Evolutionary conservation across 2,329 filamentous ascomycete genomes (phyloP), one percentile per base, ranked within the genome.

Genomic region (Verruconis gallopava): DNA sequence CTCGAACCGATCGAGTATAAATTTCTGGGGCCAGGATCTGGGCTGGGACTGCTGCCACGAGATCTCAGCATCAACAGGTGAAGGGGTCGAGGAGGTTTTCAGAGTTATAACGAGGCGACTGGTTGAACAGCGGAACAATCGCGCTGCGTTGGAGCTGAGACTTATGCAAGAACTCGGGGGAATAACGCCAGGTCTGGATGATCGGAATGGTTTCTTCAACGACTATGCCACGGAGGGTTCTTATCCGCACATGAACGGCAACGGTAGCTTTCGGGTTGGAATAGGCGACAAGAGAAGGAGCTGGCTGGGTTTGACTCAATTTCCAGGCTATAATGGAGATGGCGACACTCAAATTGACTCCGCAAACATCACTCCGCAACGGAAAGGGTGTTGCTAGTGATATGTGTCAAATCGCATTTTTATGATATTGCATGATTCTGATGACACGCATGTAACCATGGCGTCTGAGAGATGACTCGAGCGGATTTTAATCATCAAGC

Each of bases 21-120:
- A 81, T 2, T 85, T 86, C 62, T 95, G 88, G 88, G 85, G 81
- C 17, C 84, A 91, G 58, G 88, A 95, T 56, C 78, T 86, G 4
- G 86, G 88, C 40, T 96, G 89, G 88, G 88, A 95, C 55, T 93
- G 86, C 48, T 96, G 89, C 59, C 91, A 96, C 61, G 91, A 98
- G 65, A 89, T 98, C 55, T 88, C 80, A 51, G 88, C 89, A 37
- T 89, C 93, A 67, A 86, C 81, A 54, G 88, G 88, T 44, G 88
- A 95, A 66, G 89, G 89, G 14, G 88, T 98, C 14, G 91, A 96
- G 52, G 91, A 96, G 62, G 86, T 98, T 0, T 96, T 96, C 53
- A 74, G 89, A 2, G 85, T 93, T 19, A 81, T 86, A 36, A 91
- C 88, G 5, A 70, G 93, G 53, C 93, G 93, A 63, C 63, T 81